Conservation (phyloP, 768 basidiomycete genomes). For the Leucocoprinus leucothites region DNA sequence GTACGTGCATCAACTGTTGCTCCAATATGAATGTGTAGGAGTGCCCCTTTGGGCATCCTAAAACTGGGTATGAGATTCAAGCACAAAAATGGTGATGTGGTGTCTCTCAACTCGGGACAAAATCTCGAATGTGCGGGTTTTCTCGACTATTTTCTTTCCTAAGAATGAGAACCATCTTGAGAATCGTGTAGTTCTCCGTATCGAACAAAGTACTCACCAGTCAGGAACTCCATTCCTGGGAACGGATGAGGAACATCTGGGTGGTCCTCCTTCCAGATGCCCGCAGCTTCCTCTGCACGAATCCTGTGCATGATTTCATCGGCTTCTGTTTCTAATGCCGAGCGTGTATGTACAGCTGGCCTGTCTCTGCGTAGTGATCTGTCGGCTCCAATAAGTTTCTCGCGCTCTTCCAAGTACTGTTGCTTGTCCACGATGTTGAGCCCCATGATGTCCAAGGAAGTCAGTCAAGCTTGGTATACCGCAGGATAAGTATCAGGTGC, state of each 20-base stretch:
- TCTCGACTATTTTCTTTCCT: conserved; percentile 57
- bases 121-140: conserved; percentile 59
- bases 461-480: too few species aligned
- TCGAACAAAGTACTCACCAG: conserved; percentile 35
- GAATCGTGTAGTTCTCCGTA: background rate
- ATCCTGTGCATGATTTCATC: conserved; percentile 33
- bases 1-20: conserved; percentile 59
- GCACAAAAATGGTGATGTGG: background rate
- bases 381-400: conserved; percentile 39
- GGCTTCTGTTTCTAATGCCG: conserved; percentile 45
- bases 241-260: conserved; percentile 11
- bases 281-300: conserved; percentile 10
- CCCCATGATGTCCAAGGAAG: too few species aligned
- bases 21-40: conserved; percentile 76
- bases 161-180: background rate
- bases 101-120: conserved; percentile 46
- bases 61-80: background rate
- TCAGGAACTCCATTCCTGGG: conserved; percentile 32
- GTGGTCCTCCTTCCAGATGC: conserved; percentile 10
- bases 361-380: conserved; percentile 52
- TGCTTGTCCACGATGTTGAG: background rate
- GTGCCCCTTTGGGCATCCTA: conserved; percentile 79
- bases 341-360: conserved; percentile 18
- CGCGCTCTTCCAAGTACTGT: conserved; percentile 29
- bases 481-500: too few species aligned